phyloP scores from a whole-genome alignment of 1,284 basidiomycete species.

The Puccinia brachypodii region DNA sequence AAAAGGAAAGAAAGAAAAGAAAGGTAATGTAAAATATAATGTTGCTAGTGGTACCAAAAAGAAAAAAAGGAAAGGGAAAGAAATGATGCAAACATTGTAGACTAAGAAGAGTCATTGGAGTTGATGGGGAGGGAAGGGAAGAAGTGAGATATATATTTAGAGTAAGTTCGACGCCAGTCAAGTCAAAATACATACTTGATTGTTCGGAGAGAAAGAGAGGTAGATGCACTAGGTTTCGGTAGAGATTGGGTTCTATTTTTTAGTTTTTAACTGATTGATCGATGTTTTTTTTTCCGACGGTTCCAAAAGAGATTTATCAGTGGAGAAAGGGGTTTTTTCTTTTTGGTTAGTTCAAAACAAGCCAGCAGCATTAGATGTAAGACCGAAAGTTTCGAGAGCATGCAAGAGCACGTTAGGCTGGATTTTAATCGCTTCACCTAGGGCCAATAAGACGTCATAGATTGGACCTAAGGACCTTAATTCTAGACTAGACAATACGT shows the following conservation, averaged over 20 bases:
- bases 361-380: slow-evolving; percentile 17
- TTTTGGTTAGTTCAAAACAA: slow-evolving; percentile 30
- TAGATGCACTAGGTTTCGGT: background rate
- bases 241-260: background rate
- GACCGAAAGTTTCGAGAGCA: slow-evolving; percentile 53
- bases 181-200: background rate
- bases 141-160: too few relatives aligned
- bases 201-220: background rate
- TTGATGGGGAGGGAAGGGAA: too few relatives aligned
- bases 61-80: background rate
- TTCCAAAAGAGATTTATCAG: background rate
- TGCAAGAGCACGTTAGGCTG: slow-evolving; percentile 53
- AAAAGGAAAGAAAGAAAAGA: background rate
- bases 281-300: background rate
- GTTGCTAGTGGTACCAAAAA: background rate
- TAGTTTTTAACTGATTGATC: background rate
- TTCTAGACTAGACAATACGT: slow-evolving; percentile 67
- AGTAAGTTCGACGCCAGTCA: too few relatives aligned
- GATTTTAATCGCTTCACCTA: slow-evolving; percentile 56
- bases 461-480: slow-evolving; percentile 55
- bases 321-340: too few relatives aligned
- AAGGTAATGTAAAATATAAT: background rate
- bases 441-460: slow-evolving; percentile 57
- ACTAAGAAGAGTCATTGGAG: background rate
- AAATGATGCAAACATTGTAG: background rate